These are phyloP conservation scores for Triticum dicoccoides DNA, from an alignment of 176 grass and related monocot genomes.

Conservation along the genomic window DNA sequence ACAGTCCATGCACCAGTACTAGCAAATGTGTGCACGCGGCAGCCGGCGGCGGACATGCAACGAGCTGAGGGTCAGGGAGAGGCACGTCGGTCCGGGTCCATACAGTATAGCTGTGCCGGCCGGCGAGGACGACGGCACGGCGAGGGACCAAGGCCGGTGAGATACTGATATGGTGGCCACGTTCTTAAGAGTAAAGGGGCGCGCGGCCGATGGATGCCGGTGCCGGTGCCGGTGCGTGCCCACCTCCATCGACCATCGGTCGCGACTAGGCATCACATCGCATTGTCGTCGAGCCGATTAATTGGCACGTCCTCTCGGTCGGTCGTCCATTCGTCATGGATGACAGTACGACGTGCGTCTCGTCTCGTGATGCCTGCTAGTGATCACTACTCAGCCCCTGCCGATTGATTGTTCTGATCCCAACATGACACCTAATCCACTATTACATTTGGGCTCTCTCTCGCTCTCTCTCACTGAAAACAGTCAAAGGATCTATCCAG, in stretches of 20 bases:
- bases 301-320: not conserved
- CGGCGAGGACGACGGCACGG: not conserved
- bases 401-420: not conserved
- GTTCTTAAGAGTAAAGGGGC: not conserved
- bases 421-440: slow-evolving; percentile 15
- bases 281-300: slow-evolving; percentile 9
- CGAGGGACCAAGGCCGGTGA: not conserved
- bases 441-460: not conserved
- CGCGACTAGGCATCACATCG: slow-evolving; percentile 23
- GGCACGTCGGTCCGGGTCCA: not conserved
- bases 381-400: not conserved
- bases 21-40: not conserved
- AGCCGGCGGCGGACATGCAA: not conserved
- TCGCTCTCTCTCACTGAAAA: not conserved
- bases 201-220: not conserved
- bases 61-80: not conserved
- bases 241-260: not conserved
- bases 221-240: not conserved
- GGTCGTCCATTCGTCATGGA: not conserved
- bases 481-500: not conserved
- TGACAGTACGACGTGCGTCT: slow-evolving; percentile 23
- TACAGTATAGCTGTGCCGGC: not conserved
- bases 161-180: slow-evolving; percentile 13
- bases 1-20: not conserved
- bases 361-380: not conserved